These are phyloP conservation scores for Podila horticola DNA, from an alignment of 192 early-diverging fungal species.

Conservation along the genomic window DNA sequence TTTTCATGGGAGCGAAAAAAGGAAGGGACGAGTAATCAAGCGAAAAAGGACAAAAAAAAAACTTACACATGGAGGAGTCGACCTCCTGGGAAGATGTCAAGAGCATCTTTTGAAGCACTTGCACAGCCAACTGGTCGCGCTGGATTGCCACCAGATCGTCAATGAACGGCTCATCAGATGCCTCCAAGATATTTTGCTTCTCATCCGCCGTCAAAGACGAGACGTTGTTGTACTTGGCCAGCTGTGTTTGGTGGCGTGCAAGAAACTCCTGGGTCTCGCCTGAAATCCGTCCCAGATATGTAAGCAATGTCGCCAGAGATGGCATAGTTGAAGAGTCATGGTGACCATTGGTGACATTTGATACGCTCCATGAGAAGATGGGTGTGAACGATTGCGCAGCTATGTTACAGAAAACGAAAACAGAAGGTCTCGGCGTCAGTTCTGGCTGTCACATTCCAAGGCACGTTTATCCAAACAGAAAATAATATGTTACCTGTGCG, in stretches of 20 bases:
- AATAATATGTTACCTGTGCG: conserved; percentile 25
- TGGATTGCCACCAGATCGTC: conserved; percentile 56
- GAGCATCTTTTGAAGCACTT: conserved; percentile 55
- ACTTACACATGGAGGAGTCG: conserved; percentile 50
- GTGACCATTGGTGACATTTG: conserved; percentile 24
- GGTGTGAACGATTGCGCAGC: conserved; percentile 24
- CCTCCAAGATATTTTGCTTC: conserved; percentile 44
- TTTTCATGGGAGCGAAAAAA: too few relatives aligned
- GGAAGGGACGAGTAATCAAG: too few relatives aligned
- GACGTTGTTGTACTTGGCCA: conserved; percentile 34
- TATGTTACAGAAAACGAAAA: not conserved
- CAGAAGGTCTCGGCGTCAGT: not conserved
- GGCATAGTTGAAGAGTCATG: conserved; percentile 30
- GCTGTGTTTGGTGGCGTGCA: conserved; percentile 35
- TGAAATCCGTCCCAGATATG: conserved; percentile 27
- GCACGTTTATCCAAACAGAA: not conserved
- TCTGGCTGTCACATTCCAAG: not conserved
- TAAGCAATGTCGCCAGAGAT: conserved; percentile 51
- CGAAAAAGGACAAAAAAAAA: too few relatives aligned
- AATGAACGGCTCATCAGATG: conserved; percentile 41
- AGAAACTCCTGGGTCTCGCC: conserved; percentile 37
- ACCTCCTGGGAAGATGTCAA: conserved; percentile 51
- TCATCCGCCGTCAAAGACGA: conserved; percentile 44
- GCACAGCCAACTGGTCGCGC: conserved; percentile 57
- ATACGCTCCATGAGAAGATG: conserved; percentile 47